Evolutionary conservation across 2,329 filamentous ascomycete species (phyloP), one percentile per base, ranked within the genome.

Genomic region (Fusarium agapanthi): DNA sequence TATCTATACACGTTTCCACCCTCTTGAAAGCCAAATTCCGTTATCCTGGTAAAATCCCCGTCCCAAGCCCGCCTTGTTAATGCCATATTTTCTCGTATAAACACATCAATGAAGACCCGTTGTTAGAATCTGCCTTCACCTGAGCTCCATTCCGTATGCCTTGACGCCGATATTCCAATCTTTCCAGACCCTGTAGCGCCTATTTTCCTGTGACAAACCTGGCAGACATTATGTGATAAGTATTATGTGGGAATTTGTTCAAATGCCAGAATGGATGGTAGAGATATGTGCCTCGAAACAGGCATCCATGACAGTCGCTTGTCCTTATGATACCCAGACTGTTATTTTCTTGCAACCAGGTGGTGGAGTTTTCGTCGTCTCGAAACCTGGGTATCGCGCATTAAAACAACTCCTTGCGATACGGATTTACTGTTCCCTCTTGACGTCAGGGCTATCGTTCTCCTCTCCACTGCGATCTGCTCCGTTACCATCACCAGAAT

Each of bases 401-500:
- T 51, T 56, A 61, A 34, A 68, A 45, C 30, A 56, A 63, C 53
- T 54, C 63, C 30, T 57, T 48, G 48, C 40, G 55, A 50, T 50
- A 37, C 35, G 32, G 48, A 40, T 65, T 72, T 53, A 77, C 44
- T 64, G 44, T 54, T 78, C 76, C 38, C 71, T 73, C 61, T 77
- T 77, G n/a, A 69, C 32, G 16, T 74, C 71, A 3, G 71, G 57
- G n/a, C 44, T 69, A 18, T 75, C 76, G 37, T 79, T 77, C 24
- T 70, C 73, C 34, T 79, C 78, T 32, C 69, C 75, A 35, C 67
- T 75, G 57, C 75, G 72, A 24, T 77, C 75, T 30, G 67, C 57
- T 57, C 55, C 72, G 35, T 72, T 73, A 26, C 61, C 61, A 20
- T 78, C 77, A 38, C 75, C 73, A 37, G 72, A 72, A 35, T 58